Evolutionary conservation across 1,284 basidiomycete genomes (phyloP).

Genomic region (Chiua sp.): DNA sequence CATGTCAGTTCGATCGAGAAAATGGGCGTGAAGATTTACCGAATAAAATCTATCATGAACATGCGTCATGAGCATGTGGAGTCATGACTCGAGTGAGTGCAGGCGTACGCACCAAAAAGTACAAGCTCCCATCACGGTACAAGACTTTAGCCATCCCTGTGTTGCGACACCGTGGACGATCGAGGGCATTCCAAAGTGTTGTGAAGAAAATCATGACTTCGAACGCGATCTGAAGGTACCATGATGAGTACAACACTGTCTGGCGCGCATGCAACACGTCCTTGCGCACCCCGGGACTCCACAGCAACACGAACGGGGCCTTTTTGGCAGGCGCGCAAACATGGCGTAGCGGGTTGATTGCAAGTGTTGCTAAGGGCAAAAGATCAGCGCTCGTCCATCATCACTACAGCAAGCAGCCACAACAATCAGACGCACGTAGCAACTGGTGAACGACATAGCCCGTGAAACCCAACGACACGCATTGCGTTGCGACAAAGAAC

Average conservation of each 20-base stretch:
- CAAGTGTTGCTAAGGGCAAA: constrained; percentile 17
- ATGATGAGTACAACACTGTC: neutral
- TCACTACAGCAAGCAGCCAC: too few relatives aligned
- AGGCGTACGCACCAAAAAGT: constrained; percentile 42
- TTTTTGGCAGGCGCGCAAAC: constrained; percentile 22
- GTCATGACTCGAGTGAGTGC: neutral
- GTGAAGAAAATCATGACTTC: constrained; percentile 43
- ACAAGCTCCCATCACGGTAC: constrained; percentile 42
- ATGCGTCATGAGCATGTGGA: constrained; percentile 1
- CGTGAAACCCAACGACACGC: constrained; percentile 32
- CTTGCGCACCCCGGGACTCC: constrained; percentile 38
- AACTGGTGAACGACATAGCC: constrained; percentile 36
- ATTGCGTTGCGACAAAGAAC: constrained; percentile 40
- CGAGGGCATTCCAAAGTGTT: constrained; percentile 43
- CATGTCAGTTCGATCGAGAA: neutral
- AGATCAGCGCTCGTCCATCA: too few relatives aligned
- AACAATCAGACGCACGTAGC: constrained; percentile 35
- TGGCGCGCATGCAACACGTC: neutral
- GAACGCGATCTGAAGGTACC: constrained; percentile 36
- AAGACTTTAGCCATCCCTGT: constrained; percentile 33
- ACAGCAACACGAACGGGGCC: constrained; percentile 31
- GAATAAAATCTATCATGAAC: constrained; percentile 27
- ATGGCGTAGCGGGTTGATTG: constrained; percentile 8
- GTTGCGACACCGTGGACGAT: constrained; percentile 33
- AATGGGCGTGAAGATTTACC: constrained; percentile 18